phyloP scores from a whole-genome alignment of 2,329 filamentous ascomycete genomes.

The Aspergillus latus region DNA sequence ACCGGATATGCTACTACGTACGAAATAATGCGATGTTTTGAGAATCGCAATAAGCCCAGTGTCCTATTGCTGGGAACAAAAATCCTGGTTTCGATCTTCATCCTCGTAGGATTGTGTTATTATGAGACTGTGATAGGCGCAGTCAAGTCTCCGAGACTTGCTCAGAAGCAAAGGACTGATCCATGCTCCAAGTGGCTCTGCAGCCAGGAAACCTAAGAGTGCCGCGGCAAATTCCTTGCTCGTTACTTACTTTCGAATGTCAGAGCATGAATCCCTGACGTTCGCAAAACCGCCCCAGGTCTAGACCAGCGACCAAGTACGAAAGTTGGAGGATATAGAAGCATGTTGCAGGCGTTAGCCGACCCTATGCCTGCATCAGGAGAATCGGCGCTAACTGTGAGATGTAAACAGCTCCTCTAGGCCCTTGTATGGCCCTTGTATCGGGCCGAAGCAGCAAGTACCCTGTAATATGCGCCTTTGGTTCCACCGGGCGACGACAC shows the following conservation, averaged over 20 bases:
- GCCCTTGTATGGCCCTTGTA: no score
- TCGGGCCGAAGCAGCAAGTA: not conserved
- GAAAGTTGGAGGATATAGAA: not conserved
- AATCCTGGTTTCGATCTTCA: not conserved
- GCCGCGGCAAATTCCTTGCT: not conserved
- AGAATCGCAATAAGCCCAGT: not conserved
- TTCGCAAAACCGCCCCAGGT: not conserved
- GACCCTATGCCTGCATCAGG: not conserved
- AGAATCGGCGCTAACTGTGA: not conserved
- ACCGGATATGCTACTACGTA: not conserved
- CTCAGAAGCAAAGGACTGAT: constrained; percentile 2
- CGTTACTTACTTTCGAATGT: not conserved
- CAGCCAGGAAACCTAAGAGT: not conserved
- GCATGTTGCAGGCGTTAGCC: not conserved
- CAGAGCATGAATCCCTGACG: not conserved
- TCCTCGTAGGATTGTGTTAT: not conserved
- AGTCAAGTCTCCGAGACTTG: not conserved
- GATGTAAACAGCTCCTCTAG: not conserved
- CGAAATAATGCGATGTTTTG: not conserved
- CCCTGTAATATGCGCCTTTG: not conserved
- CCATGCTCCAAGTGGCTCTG: constrained; percentile 5
- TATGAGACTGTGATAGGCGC: not conserved
- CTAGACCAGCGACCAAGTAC: not conserved
- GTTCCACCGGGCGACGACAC: not conserved
- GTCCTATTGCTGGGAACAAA: not conserved